Percentiles rank a stretch among this genome's conserved stretches.
These are phyloP conservation scores for Adansonia madagascariensis DNA, from an alignment of 441 rosid genomes.

Conservation along the genomic window DNA sequence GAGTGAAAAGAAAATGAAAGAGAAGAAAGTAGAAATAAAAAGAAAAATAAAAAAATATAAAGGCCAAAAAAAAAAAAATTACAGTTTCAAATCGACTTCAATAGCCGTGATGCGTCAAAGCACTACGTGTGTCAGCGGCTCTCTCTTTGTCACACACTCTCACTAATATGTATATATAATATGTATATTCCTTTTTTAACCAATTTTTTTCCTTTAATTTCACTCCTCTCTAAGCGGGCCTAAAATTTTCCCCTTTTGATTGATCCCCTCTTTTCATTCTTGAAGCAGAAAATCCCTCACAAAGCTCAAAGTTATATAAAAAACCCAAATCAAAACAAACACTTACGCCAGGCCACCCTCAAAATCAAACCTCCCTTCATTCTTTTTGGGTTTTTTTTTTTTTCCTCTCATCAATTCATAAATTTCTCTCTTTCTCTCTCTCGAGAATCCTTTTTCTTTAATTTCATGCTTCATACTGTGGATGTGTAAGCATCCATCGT, in stretches of 20 bases:
- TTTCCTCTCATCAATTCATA: background rate
- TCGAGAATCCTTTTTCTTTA: background rate
- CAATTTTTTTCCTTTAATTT: background rate
- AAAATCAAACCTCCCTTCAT: background rate
- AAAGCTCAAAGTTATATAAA: background rate
- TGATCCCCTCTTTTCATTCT: background rate
- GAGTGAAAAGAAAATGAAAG: background rate
- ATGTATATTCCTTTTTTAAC: background rate
- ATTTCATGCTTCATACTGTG: conserved; percentile 31
- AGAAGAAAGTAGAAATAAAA: background rate
- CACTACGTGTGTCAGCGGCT: background rate
- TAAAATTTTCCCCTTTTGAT: background rate
- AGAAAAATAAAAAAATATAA: background rate
- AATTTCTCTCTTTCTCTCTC: background rate
- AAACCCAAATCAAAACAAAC: conserved; percentile 12
- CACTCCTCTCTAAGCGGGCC: background rate
- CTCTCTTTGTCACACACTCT: background rate
- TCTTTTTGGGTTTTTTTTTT: conserved; percentile 49
- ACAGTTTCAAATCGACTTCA: background rate
- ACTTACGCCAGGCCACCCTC: conserved; percentile 23
- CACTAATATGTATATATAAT: background rate
- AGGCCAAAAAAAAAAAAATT: background rate
- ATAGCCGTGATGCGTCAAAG: background rate
- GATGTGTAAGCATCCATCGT: conserved; percentile 49
- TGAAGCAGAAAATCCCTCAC: background rate